Evolutionary conservation across 1,284 basidiomycete species (phyloP).

Genomic region (Cutaneotrichosporon cavernicola): DNA sequence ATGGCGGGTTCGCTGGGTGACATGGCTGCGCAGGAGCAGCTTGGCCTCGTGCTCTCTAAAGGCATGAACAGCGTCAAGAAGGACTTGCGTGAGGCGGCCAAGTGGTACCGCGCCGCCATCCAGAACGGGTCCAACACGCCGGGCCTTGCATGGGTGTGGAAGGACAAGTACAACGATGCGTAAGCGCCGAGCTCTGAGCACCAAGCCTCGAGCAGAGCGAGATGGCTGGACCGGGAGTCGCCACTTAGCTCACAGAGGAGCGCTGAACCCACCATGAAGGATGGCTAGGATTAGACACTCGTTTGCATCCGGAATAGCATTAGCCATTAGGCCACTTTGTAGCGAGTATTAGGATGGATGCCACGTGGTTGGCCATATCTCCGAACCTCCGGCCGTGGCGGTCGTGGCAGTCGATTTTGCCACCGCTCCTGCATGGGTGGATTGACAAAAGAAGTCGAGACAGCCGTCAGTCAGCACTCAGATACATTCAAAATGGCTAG

Average conservation of each 20-base stretch:
- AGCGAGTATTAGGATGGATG: not conserved
- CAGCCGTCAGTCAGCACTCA: not conserved
- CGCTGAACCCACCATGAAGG: not conserved
- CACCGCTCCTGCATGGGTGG: not conserved
- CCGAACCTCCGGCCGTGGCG: conserved; percentile 1
- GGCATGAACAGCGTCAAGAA: conserved; percentile 49
- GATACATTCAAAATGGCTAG: conserved; percentile 12
- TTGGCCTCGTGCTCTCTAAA: conserved; percentile 49
- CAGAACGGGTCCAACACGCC: conserved; percentile 43
- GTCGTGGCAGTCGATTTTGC: conserved; percentile 10
- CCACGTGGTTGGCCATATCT: not conserved
- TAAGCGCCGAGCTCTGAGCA: not conserved
- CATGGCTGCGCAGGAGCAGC: conserved; percentile 49
- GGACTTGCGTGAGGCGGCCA: conserved; percentile 52
- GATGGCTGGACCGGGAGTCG: not conserved
- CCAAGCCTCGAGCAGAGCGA: not conserved
- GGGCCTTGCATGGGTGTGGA: conserved; percentile 54
- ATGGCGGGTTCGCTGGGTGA: conserved; percentile 49
- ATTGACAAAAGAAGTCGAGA: conserved; percentile 14
- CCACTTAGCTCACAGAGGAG: not conserved
- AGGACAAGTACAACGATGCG: conserved; percentile 31
- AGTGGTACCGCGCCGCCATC: conserved; percentile 51
- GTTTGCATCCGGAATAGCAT: not conserved
- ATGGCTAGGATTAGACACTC: not conserved
- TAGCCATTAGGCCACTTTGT: not conserved